Percentiles rank a stretch among this genome's conserved stretches.
Evolutionary conservation across 371 early-diverging fungal species (phyloP).

Genomic region (Mucor indicus): DNA sequence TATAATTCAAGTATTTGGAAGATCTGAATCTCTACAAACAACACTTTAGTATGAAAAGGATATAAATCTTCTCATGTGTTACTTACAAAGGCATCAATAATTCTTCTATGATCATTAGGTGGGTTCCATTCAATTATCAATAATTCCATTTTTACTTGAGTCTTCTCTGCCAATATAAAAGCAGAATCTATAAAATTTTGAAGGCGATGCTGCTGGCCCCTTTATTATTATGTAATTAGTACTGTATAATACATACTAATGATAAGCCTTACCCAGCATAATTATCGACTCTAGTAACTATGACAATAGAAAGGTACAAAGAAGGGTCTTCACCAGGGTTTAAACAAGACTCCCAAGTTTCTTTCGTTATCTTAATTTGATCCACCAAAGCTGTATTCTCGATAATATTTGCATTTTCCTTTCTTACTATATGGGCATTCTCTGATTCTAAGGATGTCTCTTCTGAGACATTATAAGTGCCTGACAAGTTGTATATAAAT

Average conservation of each 20-base stretch:
- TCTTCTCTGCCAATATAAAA: conserved; percentile 35
- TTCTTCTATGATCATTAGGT: conserved; percentile 20
- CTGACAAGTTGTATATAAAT: conserved; percentile 7
- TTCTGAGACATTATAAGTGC: background rate
- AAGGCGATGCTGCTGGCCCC: conserved; percentile 33
- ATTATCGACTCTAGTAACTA: conserved; percentile 29
- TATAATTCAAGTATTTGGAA: conserved; percentile 35
- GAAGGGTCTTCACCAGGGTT: conserved; percentile 12
- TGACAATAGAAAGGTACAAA: conserved; percentile 27
- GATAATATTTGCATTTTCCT: conserved; percentile 1
- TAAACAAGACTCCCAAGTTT: conserved; percentile 18
- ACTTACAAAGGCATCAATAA: conserved; percentile 36
- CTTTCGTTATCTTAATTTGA: conserved; percentile 12
- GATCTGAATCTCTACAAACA: conserved; percentile 28
- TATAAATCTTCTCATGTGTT: too few species aligned
- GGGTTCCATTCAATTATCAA: conserved; percentile 49
- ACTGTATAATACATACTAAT: background rate
- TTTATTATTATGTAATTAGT: background rate
- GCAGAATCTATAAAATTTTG: conserved; percentile 49
- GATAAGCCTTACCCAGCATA: conserved; percentile 32
- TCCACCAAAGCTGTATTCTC: conserved; percentile 13
- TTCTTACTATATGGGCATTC: too few species aligned
- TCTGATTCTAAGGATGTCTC: background rate
- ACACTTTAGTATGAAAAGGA: background rate
- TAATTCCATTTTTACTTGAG: conserved; percentile 33